Evolutionary conservation across 2,329 filamentous ascomycete species (phyloP).

Genomic region (Periconia macrospinosa): DNA sequence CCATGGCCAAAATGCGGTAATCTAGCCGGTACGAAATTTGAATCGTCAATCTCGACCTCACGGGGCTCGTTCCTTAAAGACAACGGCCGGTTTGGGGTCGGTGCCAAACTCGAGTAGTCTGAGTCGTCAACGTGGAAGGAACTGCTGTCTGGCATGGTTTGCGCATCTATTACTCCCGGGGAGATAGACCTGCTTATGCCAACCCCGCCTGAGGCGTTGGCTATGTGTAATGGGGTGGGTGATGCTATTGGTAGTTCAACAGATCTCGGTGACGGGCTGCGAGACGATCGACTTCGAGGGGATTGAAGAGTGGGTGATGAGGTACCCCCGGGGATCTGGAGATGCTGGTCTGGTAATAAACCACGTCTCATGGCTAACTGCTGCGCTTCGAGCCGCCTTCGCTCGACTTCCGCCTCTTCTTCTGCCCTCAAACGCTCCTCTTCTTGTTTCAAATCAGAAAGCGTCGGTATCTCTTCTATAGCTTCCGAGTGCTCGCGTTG

Average conservation of each 20-base stretch:
- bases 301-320: constrained; percentile 12
- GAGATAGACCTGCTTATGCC: constrained; percentile 16
- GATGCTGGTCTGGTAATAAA: constrained; percentile 39
- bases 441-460: constrained; percentile 60
- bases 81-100: constrained; percentile 27
- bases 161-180: constrained; percentile 27
- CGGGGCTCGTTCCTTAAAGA: constrained; percentile 21
- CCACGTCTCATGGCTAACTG: constrained; percentile 59
- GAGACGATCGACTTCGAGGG: constrained; percentile 9
- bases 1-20: constrained; percentile 35
- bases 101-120: constrained; percentile 27
- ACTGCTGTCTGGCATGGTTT: constrained; percentile 35
- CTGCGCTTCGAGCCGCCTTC: constrained; percentile 58
- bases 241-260: constrained; percentile 15
- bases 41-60: constrained; percentile 11
- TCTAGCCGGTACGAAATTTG: constrained; percentile 36
- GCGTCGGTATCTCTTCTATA: constrained; percentile 47
- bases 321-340: constrained; percentile 11
- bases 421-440: constrained; percentile 57
- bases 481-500: constrained; percentile 28
- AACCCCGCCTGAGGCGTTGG: constrained; percentile 13
- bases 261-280: constrained; percentile 10
- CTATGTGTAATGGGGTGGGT: constrained; percentile 18
- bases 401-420: constrained; percentile 59
- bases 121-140: constrained; percentile 33